Base-by-base conservation (phyloP, 2,329 filamentous ascomycete species). In the Cylindrodendrum hubeiense region DNA sequence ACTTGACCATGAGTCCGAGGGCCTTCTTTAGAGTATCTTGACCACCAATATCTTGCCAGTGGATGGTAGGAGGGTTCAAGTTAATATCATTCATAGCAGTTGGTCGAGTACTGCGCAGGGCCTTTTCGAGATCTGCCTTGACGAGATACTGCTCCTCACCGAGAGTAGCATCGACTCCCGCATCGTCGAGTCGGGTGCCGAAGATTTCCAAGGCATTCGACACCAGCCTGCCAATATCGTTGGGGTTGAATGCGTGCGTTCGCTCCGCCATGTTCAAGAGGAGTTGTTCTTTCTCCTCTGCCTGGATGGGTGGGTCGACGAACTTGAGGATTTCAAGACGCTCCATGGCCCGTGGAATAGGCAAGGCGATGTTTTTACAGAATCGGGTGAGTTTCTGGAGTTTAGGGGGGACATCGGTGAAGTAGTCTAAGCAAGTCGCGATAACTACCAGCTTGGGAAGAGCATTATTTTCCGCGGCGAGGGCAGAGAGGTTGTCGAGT, bases 11-110 rank as follows among this genome's bases (percentile, higher is more conserved):
- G 53, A 81, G 81, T 33, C 82, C 82, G 24, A 91, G 82, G 2
- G 83, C 83, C 60, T 82, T 84, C 76, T 97, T 97, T 67, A 97
- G 89, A 43, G 87, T 84, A 47, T 91, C 88, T 67, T 97, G 93
- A 1, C 95, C 95, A 65, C 94, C 95, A 55, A 98, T 95, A 74
- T 98, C 93, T 52, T 87, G 85, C 94, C 94, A 98, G 78, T 87
- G 87, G 28, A 97, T 90, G 15, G 92, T 94, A 0, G 94, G 95
- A 9, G 93, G 95, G 75, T 97, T 93, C 50, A 98, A 85, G 76
- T 96, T 93, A 60, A 97, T 90, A 75, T 97, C 94, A 69, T 93
- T 90, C 88, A 98, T 95, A 4, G 94, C 93, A 1, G 92, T 94
- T 1, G 95, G 94, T 12, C 89, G 87, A n/a, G 94, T 89, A 60